Evolutionary conservation across 306 rosid species (phyloP), one percentile per base, ranked within the genome.

Genomic region (Rubus idaeus): DNA sequence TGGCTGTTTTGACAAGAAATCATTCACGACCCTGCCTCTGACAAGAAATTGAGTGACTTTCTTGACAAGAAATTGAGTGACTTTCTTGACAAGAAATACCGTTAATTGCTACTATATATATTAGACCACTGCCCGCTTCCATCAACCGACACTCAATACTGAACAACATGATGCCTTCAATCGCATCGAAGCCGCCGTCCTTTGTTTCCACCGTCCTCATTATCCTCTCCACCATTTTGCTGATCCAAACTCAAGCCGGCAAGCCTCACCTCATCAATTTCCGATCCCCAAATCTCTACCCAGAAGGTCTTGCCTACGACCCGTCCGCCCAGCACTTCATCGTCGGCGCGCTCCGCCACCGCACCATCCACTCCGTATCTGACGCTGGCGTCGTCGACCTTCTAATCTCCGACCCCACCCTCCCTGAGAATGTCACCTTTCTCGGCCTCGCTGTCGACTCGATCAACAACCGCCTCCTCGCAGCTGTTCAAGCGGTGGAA

Each of bases 211-310:
- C 78, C 66, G 0, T 67, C 61, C 6, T 50, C 41, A 0, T 68
- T 56, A 2, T 84, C 44, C 35, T 88, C 35, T 30, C 2, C 70
- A 6, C 75, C 71, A 5, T 84, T 70, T 5, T 90, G 1, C 4
- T 68, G 5, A 14, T 51, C 21, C 55, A 66, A 50, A 26, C 79
- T 50, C 66, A 86, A 42, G 92, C 90, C 69, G 55, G 77, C 0
- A 78, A 73, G 20, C 71, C 78, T 76, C 97, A 90, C 74, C 49
- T 79, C 68, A 90, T 95, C 89, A 76, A 70, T 71, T 95, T 95
- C 90, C 90, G 90, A 3, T 90, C 85, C 64, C 94, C 84, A 0
- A 87, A 87, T 75, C 96, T 95, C 87, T 95, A 83, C 78, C 97
- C 96, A 0, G 96, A 92, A 70, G 91, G 87, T 74, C 62, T 95